A percentile compares a stretch with the other conserved stretches of the same genome.
Conservation (phyloP, 2,329 filamentous ascomycete species). For the Clarireedia monteithiana region DNA sequence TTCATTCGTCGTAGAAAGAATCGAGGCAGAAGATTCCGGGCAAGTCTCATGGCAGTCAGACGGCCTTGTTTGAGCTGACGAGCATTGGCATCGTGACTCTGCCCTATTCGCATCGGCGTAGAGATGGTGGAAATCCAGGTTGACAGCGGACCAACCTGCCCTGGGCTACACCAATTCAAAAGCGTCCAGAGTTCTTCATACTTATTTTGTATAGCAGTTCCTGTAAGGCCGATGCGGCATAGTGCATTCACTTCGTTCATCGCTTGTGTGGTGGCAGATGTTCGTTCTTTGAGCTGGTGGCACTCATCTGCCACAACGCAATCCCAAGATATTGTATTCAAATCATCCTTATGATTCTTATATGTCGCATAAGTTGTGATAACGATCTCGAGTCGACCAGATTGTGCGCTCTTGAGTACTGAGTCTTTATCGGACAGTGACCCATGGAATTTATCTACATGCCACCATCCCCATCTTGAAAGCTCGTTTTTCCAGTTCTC, state of each 20-base stretch:
- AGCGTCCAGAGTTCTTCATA: constrained; percentile 97
- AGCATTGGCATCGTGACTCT: constrained; percentile 76
- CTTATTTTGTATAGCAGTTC: constrained; percentile 95
- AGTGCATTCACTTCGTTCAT: constrained; percentile 89
- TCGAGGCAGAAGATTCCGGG: constrained; percentile 76
- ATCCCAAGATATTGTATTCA: constrained; percentile 90
- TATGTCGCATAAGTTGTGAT: constrained; percentile 94
- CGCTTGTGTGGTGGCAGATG: constrained; percentile 69
- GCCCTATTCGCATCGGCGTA: constrained; percentile 74
- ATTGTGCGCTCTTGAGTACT: constrained; percentile 61
- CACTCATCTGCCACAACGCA: constrained; percentile 93
- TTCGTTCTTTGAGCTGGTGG: constrained; percentile 75
- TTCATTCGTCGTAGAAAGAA: constrained; percentile 95
- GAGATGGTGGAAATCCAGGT: constrained; percentile 77
- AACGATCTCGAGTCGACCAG: constrained; percentile 79
- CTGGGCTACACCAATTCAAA: constrained; percentile 93
- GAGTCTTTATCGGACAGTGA: constrained; percentile 58
- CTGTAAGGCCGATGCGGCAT: constrained; percentile 86
- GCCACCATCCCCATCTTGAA: constrained; percentile 92
- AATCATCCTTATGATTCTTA: constrained; percentile 59
- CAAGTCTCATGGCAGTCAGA: constrained; percentile 75
- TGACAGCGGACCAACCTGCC: constrained; percentile 54
- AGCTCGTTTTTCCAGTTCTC: constrained; percentile 88
- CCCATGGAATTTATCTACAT: constrained; percentile 76
- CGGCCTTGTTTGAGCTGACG: constrained; percentile 75